These are phyloP conservation scores for Acorus gramineus DNA, from an alignment of 106 monocot genomes.

Conservation along the genomic window DNA sequence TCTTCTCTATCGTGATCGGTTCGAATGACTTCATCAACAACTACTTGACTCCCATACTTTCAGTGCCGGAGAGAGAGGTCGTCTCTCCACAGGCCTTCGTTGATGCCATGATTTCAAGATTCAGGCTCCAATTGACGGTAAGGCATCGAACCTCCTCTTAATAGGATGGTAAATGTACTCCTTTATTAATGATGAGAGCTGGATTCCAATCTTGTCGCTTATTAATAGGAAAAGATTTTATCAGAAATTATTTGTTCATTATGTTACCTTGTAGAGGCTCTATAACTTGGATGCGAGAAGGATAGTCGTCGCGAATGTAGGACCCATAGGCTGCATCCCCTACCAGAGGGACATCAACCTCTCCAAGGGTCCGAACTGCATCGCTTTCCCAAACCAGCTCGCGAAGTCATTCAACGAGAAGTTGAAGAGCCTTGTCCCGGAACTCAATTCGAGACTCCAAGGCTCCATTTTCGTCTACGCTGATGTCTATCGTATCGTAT, in stretches of 20 bases:
- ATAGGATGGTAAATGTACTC: no score
- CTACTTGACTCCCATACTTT: slow-evolving; percentile 44
- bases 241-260: no score
- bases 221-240: no score
- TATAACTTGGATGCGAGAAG: slow-evolving; percentile 1
- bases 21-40: slow-evolving; percentile 86
- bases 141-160: neutral
- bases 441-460: neutral
- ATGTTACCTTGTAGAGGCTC: neutral
- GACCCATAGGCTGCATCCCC: slow-evolving; percentile 1
- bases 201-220: no score
- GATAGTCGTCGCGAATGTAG: neutral
- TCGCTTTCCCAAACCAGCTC: neutral
- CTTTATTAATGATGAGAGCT: no score
- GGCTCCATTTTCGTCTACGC: neutral
- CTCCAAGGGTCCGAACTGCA: neutral
- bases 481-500: neutral
- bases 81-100: slow-evolving; percentile 30
- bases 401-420: neutral
- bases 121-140: slow-evolving; percentile 32
- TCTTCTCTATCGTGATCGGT: slow-evolving; percentile 57
- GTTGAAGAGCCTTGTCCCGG: slow-evolving; percentile 2
- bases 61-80: slow-evolving; percentile 19
- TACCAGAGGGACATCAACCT: neutral
- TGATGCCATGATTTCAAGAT: slow-evolving; percentile 29